Evolutionary conservation across 306 rosid species (phyloP).

Genomic region (Hippophae rhamnoides): DNA sequence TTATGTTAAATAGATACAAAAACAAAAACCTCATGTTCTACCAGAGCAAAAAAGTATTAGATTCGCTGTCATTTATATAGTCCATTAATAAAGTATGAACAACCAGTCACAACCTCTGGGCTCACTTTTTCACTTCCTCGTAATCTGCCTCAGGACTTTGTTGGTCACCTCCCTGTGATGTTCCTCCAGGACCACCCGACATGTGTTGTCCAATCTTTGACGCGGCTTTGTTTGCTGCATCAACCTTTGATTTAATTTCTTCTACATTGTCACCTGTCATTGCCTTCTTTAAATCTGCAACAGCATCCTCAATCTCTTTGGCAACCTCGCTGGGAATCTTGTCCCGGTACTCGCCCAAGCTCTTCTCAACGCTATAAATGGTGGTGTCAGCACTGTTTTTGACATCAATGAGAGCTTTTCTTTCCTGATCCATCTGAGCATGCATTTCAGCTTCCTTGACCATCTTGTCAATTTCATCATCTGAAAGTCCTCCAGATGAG

Average conservation of each 20-base stretch:
- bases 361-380: conserved; percentile 83
- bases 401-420: conserved; percentile 66
- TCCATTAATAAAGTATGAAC: too few species aligned
- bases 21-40: too few species aligned
- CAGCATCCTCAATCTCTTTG: conserved; percentile 68
- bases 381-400: conserved; percentile 81
- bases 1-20: too few species aligned
- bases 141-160: conserved; percentile 86
- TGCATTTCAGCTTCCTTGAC: conserved; percentile 89
- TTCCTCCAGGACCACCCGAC: conserved; percentile 71
- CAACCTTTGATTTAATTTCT: conserved; percentile 68
- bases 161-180: conserved; percentile 61
- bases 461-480: conserved; percentile 81
- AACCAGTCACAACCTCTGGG: too few species aligned
- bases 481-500: conserved; percentile 85
- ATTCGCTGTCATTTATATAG: too few species aligned
- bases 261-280: conserved; percentile 45
- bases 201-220: conserved; percentile 87
- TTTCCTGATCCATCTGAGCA: conserved; percentile 77
- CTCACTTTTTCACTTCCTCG: conserved; percentile 87
- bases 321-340: conserved; percentile 78
- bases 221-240: conserved; percentile 76
- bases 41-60: too few species aligned
- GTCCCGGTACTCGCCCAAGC: conserved; percentile 69
- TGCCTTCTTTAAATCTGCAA: conserved; percentile 62